These are phyloP conservation scores for Claviceps digitariae DNA, from an alignment of 2,329 filamentous ascomycete species.

Conservation along the genomic window DNA sequence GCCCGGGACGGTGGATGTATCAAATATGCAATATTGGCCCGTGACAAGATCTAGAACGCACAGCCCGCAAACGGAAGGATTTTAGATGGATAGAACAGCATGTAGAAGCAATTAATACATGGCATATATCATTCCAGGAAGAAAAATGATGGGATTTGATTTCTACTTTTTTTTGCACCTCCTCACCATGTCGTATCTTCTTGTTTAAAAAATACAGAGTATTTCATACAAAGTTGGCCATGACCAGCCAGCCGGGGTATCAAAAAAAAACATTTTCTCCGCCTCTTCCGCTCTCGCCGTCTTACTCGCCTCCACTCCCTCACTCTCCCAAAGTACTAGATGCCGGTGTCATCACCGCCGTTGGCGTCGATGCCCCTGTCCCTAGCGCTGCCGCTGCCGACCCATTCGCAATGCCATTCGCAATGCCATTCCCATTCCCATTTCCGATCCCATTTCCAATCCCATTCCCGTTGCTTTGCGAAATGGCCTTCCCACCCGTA, in stretches of 20 bases:
- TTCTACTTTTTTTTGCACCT: background rate
- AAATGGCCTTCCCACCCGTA: slow-evolving; percentile 22
- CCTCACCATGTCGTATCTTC: background rate
- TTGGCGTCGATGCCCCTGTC: too few relatives aligned
- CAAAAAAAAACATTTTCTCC: background rate
- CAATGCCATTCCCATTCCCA: background rate
- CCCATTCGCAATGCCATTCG: background rate
- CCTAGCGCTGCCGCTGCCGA: background rate
- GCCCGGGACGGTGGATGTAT: background rate
- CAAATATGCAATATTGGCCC: background rate
- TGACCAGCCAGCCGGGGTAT: slow-evolving; percentile 1
- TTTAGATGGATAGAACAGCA: background rate
- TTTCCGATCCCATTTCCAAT: background rate
- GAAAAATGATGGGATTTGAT: too few relatives aligned
- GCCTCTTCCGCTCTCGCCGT: background rate
- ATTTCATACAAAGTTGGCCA: background rate
- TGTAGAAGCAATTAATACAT: slow-evolving; percentile 1
- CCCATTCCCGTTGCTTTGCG: background rate
- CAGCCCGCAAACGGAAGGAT: background rate
- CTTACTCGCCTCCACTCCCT: background rate
- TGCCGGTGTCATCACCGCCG: background rate
- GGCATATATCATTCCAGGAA: background rate
- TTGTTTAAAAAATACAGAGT: background rate
- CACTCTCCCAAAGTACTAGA: background rate
- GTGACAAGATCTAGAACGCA: background rate